Evolutionary conservation across 495 filamentous ascomycete species (phyloP).

Genomic region (Penicillium turbatum): DNA sequence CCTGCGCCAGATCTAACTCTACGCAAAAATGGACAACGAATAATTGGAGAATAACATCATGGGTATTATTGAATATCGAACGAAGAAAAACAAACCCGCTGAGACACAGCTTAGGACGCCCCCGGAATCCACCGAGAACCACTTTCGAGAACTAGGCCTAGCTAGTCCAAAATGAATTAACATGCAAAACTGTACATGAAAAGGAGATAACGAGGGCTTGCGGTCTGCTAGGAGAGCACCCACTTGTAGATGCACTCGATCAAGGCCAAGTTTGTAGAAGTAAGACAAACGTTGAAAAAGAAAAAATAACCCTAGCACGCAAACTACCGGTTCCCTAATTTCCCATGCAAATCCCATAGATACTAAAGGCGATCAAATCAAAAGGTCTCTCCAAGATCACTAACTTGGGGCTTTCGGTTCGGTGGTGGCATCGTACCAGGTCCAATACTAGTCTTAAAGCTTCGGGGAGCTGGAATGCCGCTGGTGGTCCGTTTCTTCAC

Average conservation of each 20-base stretch:
- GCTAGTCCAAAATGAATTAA: slow-evolving; percentile 5
- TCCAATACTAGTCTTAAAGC: slow-evolving; percentile 47
- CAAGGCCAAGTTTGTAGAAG: slow-evolving; percentile 8
- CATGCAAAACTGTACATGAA: slow-evolving; percentile 19
- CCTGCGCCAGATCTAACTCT: not conserved
- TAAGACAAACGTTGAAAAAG: slow-evolving; percentile 12
- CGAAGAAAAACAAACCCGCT: slow-evolving; percentile 28
- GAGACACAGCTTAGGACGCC: slow-evolving; percentile 47
- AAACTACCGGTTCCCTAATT: slow-evolving; percentile 3
- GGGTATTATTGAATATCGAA: slow-evolving; percentile 30
- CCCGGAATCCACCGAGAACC: slow-evolving; percentile 25
- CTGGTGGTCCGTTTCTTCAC: slow-evolving; percentile 51
- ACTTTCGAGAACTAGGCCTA: slow-evolving; percentile 4
- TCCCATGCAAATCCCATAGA: not conserved
- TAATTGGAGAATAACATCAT: slow-evolving; percentile 18
- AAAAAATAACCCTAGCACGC: not conserved
- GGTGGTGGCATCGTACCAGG: slow-evolving; percentile 53
- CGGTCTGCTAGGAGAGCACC: slow-evolving; percentile 3
- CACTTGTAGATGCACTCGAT: slow-evolving; percentile 6
- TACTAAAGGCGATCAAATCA: slow-evolving; percentile 20
- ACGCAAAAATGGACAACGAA: not conserved
- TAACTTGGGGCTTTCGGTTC: slow-evolving; percentile 45
- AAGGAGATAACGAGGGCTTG: not conserved
- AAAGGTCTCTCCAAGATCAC: slow-evolving; percentile 66
- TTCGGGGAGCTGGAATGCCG: slow-evolving; percentile 51